Evolutionary conservation across 352 stramenopile species (phyloP), one percentile per base, ranked within the genome.

Genomic region (Globisporangium yorkense): DNA sequence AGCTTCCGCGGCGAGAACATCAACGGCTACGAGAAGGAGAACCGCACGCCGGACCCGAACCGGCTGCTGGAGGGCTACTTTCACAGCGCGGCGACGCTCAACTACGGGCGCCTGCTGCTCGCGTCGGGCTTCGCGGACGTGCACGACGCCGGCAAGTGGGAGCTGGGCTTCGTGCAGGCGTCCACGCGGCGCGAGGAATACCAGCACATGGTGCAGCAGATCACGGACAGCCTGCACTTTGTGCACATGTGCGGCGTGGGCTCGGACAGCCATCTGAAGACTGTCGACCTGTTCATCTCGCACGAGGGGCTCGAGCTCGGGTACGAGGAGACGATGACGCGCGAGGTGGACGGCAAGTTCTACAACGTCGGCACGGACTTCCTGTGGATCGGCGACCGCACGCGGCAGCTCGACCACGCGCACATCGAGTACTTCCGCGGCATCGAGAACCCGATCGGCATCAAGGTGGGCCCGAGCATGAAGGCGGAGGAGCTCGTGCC

Each of bases 321-420:
- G 0, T 99, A 99, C 70, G 97, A 99, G 74, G 80, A 99, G 80
- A 97, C 96, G 13, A 92, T 99, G 77, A 99, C 96, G 27, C 87
- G 96, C 57, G 57, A 97, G 61, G 88, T 98, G 64, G 66, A 90
- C 61, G 84, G 90, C 61, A 97, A 97, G 69, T 99, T 84, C 77
- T 99, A 99, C 79, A 98, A 99, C 78, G 96, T 97, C 51, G 97
- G 96, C 27, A 96, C 96, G 5, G 96, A 99, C 74, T 98, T 99
- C 75, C 72, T 99, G 29, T 99, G 97, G 97, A 97, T 99, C 58
- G 97, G 97, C 51, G 97, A 99, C 80, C 92, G 97, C 55, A 99
- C 97, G 58, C 86, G 97, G 50, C 89, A 99, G 77, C 84, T 99
- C 18, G 97, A 99, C 74, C 88, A 97, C 58, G 96, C 96, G 20